Base-by-base conservation (phyloP, 352 stramenopile genomes). In the Phytophthora brassicae region DNA sequence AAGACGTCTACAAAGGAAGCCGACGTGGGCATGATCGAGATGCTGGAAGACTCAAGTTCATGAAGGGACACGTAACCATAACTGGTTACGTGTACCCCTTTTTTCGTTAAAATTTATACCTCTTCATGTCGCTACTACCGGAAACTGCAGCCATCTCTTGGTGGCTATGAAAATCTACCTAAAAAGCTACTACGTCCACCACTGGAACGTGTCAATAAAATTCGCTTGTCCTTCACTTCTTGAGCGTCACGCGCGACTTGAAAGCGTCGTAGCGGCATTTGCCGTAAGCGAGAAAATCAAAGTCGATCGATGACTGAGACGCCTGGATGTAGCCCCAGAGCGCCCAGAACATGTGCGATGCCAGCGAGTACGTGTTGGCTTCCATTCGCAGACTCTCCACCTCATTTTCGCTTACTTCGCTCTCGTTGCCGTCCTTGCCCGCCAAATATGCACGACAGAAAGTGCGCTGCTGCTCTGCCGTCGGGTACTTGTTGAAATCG, bases 281-380 rank as follows among this genome's bases (percentile, higher is more conserved):
- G 20, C 74, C 89, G 67, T 97, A 98, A 4, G 64, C 77, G 20
- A 97, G 20, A 57, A 96, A 98, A 75, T 98, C 90, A 70, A 98
- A 98, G 56, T 97, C 87, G 35, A 98, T 97, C 54, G 77, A 71
- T 4, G 92, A 98, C 66, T 97, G 85, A 23, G 62, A 55, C 11
- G 84, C 86, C 68, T 98, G 93, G 46, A 98, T 92, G 68, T 94
- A 86, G 9, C 88, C 87, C 93, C 92, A 98, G 14, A 96, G 55
- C 9, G 74, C 74, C 92, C 93, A 98, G 57, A 96, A 97, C 16
- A 97, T 44, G 63, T 98, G 89, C 42, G 86, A 86, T 23, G 85
- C 81, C 46, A 96, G 64, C 31, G 88, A 81, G 71, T 95, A 97
- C 48, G 74, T 76, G 67, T 95, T 95, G 57, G 81, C 86, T 48